Evolutionary conservation across 1,284 basidiomycete species (phyloP), one percentile per base, ranked within the genome.

Genomic region (Blastosporella zonata): DNA sequence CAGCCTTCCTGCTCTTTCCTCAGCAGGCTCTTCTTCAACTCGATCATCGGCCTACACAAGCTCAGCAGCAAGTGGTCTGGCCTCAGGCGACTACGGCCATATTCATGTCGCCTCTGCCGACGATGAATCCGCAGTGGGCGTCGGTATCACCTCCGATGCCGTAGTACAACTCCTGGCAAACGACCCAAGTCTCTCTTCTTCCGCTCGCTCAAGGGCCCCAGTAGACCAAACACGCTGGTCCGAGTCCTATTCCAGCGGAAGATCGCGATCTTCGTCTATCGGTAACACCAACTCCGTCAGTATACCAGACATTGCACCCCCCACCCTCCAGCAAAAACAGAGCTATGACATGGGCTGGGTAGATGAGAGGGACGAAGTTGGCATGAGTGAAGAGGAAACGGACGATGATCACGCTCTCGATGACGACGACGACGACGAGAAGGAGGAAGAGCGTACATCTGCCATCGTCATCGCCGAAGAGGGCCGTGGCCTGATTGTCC

Each of bases 391-490:
- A 46, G 85, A 86, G 35, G 87, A 88, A 55, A 83, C 81, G 0
- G 85, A 88, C 59, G 84, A 86, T 55, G 79, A 84, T 50, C 74
- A 71, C 43, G 62, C 65, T 22, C 59, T 75, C 5, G 71, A 68
- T 31, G 73, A 73, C 22, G 75, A 79, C 25, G 79, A 80, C 21
- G 74, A 79, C 6, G 74, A 78, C 23, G 73, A 77, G n/a, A 74
- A 76, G 34, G 73, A 78, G 38, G 81, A 86, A 48, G 83, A 87
- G 58, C 75, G 83, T 40, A 89, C 88, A 0, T 81, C 85, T 44
- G 88, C 88, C 10, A 73, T 82, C 46, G 78, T 90, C 50, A 71
- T 91, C 43, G 89, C 84, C 27, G 88, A 91, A 60, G 87, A 91
- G 67, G 88, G 88, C 6, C 79, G 84, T 29, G 89, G 87, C 13